A percentile compares a stretch with the other conserved stretches of the same genome.
Evolutionary conservation across 1,139 yeast genomes (phyloP).

Genomic region (Spathaspora sp.): DNA sequence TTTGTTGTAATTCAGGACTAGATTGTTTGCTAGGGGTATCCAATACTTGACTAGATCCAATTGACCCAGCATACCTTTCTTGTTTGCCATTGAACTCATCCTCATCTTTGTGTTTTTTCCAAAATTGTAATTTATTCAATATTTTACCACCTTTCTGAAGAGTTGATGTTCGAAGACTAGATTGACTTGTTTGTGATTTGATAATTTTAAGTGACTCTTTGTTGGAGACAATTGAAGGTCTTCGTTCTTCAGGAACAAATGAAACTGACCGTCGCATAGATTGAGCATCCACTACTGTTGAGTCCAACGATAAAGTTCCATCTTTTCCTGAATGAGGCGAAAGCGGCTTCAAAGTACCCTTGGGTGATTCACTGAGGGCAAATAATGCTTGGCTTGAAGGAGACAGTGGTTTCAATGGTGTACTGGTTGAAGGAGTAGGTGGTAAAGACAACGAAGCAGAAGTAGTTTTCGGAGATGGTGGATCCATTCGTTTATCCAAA

Average conservation of each 20-base stretch:
- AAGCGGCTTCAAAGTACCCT: neutral
- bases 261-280: conserved; percentile 29
- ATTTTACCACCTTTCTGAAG: conserved; percentile 25
- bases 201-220: conserved; percentile 9
- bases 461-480: conserved; percentile 7
- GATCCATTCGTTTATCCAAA: conserved; percentile 7
- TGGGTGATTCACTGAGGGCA: conserved; percentile 4
- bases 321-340: conserved; percentile 9
- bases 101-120: conserved; percentile 30
- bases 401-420: neutral
- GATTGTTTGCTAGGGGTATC: neutral
- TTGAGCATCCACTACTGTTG: conserved; percentile 7
- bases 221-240: conserved; percentile 14
- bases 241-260: conserved; percentile 32
- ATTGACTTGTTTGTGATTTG: conserved; percentile 8
- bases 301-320: conserved; percentile 9
- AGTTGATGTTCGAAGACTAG: neutral
- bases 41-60: neutral
- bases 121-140: conserved; percentile 40
- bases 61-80: conserved; percentile 7
- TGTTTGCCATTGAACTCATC: conserved; percentile 8
- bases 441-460: conserved; percentile 3
- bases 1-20: neutral
- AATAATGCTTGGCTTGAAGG: conserved; percentile 3
- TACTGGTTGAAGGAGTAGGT: conserved; percentile 1